Percentiles rank a stretch among this genome's conserved stretches.
Conservation (phyloP, 495 filamentous ascomycete genomes). For the Tetracladium setigerum region DNA sequence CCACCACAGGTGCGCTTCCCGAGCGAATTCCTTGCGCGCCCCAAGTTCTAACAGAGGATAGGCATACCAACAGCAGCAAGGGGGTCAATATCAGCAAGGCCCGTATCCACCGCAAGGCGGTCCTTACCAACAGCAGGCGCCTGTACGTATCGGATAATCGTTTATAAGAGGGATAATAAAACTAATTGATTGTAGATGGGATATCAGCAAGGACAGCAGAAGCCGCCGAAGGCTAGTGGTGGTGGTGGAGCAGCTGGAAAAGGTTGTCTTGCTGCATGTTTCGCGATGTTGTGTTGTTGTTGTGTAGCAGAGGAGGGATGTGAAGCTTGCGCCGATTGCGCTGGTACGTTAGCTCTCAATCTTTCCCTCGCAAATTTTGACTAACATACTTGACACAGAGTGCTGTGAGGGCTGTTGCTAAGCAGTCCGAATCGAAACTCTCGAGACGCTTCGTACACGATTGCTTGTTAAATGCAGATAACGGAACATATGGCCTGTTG, state of each 20-base stretch:
- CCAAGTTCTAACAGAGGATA: no score
- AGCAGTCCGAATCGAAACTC: neutral
- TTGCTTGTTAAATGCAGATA: no score
- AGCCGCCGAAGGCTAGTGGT: conserved; percentile 16
- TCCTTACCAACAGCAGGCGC: neutral
- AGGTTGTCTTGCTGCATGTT: conserved; percentile 51
- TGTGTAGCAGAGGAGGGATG: conserved; percentile 64
- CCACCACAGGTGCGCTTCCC: neutral
- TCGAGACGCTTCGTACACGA: no score
- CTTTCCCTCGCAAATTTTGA: neutral
- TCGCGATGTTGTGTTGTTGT: conserved; percentile 60
- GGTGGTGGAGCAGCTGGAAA: conserved; percentile 16
- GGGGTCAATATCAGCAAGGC: conserved; percentile 25
- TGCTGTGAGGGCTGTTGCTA: conserved; percentile 20
- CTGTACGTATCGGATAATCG: no score
- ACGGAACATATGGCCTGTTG: no score
- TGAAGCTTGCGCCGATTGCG: conserved; percentile 58
- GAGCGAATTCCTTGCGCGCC: no score
- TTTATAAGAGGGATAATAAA: neutral
- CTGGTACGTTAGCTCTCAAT: conserved; percentile 6
- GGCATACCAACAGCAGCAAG: neutral
- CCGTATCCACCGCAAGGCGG: conserved; percentile 14
- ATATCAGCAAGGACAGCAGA: conserved; percentile 27
- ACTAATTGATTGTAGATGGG: conserved; percentile 27
- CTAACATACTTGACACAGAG: conserved; percentile 2